Evolutionary conservation across 306 rosid genomes (phyloP), one percentile per base, ranked within the genome.

Genomic region (Medicago truncatula): DNA sequence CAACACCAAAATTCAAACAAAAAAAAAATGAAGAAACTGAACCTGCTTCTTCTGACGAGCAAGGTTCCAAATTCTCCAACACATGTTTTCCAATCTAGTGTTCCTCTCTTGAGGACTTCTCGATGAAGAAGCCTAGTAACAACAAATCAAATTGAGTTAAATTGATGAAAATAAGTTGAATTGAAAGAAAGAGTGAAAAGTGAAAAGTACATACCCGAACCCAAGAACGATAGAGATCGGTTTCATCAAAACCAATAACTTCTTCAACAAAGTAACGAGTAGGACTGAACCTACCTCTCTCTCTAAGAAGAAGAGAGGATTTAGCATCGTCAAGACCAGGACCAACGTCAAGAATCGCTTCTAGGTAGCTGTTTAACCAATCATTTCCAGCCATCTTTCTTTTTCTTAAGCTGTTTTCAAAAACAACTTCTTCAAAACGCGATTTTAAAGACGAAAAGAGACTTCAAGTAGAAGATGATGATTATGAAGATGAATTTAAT

Each of bases 1-100:
- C 0, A 5, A 1, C 62, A 13, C 0, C 5, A n/a, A 15, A 21
- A 6, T 52, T 56, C 7, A 66, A n/a, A 2, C 17, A 6, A 9
- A 49, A 28, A 4, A 15, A 57, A 17, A 15, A 31, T 56, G 4
- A 17, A 1, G 31, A 28, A 16, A 16, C 0, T 0, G 49, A 80
- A 93, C 97, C 97, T 95, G 99, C 85, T 95, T 95, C 88, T 90
- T 95, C 86, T 95, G 97, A 58, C 97, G 93, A 84, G 99, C 97
- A 65, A 95, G 88, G 82, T 95, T 95, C 99, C 99, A 95, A 84
- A 95, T 95, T 85, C 99, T 88, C 98, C 98, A 95, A 64, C 98
- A 92, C 96, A 95, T 85, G 81, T 95, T 95, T 85, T 95, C 99
- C 92, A 95, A 80, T 73, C 97, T 87, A 59, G 99, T 95, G 78